Evolutionary conservation across 2,329 filamentous ascomycete species (phyloP), one percentile per base, ranked within the genome.

Genomic region (Chaetomium sp.): DNA sequence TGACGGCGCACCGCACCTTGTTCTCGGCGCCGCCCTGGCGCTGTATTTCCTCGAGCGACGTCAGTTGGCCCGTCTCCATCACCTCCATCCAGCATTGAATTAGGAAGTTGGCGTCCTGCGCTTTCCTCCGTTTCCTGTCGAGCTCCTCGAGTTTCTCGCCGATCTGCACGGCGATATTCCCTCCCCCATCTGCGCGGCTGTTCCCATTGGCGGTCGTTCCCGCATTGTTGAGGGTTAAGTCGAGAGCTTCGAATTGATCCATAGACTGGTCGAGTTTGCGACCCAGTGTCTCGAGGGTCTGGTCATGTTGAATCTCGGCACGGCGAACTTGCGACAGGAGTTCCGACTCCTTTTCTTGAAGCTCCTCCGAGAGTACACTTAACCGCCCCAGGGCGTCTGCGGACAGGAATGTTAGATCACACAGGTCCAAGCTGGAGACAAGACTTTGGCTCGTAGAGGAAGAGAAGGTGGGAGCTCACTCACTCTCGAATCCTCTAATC

Each of bases 11-110:
- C 65, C 93, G 88, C 54, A 99, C 92, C 76, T 97, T 98, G 75
- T 94, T 93, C 71, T 97, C 93, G 12, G 91, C 90, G 29, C 90
- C 90, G 1, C 92, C 92, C 70, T 93, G 90, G 69, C 91, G 86
- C 73, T 94, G 86, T 65, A 98, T 89, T 68, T 96, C 93, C 76
- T 98, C 92, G 56, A 99, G 79, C n/a, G 90, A 88, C 9, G 90
- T 90, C 63, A 98, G 83, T 71, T 95, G 88, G 3, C 95, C 95
- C 9, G 90, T 89, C 73, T 97, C 93, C 77, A 90, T 93, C 71
- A 99, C 92, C 74, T 98, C 94, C 49, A 92, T 87, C 94, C 95
- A 99, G 80, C 95, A 99, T 75, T 96, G 91, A 69, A 99, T 93
- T 65, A 99, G 79, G 75, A 98, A 98, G 74, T 91, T 94, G 66